Conservation (phyloP, 257 asterid genomes). For the Ocimum tenuiflorum region DNA sequence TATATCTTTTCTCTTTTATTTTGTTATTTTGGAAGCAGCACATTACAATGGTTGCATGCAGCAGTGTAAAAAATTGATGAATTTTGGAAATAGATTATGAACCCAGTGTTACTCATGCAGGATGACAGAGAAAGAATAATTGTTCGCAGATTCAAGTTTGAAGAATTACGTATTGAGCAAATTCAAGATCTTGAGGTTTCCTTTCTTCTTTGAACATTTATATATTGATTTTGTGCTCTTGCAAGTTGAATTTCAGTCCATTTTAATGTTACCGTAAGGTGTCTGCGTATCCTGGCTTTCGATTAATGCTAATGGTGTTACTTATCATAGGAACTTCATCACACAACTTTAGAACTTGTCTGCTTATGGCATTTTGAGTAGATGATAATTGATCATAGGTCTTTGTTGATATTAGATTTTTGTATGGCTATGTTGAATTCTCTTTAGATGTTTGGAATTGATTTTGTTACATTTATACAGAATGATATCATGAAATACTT, state of each 20-base stretch:
- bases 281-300: background rate
- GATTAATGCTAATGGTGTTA: background rate
- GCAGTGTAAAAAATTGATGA: background rate
- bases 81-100: background rate
- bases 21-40: background rate
- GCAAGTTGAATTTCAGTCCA: background rate
- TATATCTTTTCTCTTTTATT: background rate
- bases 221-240: constrained; percentile 5
- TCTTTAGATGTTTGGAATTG: constrained; percentile 13
- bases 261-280: background rate
- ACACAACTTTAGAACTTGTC: constrained; percentile 1
- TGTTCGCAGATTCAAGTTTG: constrained; percentile 86
- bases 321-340: background rate
- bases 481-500: constrained; percentile 82
- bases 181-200: constrained; percentile 98
- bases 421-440: background rate
- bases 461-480: constrained; percentile 34
- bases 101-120: constrained; percentile 41
- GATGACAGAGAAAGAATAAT: constrained; percentile 87
- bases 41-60: background rate
- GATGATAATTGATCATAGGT: background rate
- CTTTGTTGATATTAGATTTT: background rate
- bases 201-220: background rate
- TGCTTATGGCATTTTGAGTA: background rate
- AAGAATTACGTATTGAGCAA: constrained; percentile 89